phyloP scores from a whole-genome alignment of 2,329 filamentous ascomycete species.

The Colletotrichum sp. region DNA sequence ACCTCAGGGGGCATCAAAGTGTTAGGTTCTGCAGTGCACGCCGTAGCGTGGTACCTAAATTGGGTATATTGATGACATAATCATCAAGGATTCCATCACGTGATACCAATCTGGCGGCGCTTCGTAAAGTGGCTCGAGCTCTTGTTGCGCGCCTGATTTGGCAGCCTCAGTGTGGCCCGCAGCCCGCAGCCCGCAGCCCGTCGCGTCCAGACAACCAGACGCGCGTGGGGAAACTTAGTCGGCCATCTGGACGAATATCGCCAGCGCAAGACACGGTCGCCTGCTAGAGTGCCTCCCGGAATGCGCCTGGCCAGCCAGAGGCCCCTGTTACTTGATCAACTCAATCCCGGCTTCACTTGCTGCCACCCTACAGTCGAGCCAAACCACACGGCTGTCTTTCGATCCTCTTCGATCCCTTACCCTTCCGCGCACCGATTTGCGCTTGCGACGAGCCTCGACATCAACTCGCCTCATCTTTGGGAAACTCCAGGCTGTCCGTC shows the following conservation, averaged over 20 bases:
- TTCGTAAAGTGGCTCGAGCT: background rate
- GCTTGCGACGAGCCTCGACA: background rate
- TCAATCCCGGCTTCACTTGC: background rate
- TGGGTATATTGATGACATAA: background rate
- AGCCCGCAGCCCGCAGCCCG: background rate
- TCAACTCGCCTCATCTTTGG: background rate
- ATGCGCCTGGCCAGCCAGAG: conserved; percentile 9
- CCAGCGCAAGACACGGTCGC: background rate
- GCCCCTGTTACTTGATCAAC: background rate
- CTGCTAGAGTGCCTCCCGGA: conserved; percentile 4
- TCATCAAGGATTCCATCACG: background rate
- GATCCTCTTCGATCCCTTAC: background rate
- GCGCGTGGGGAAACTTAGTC: conserved; percentile 8
- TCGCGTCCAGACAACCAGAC: conserved; percentile 16
- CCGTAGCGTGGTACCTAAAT: too few species aligned
- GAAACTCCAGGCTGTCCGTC: background rate
- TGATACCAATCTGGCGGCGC: background rate
- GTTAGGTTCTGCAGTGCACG: too few species aligned
- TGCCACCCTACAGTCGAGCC: background rate
- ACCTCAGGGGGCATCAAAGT: too few species aligned
- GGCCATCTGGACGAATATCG: background rate
- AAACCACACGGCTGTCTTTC: background rate
- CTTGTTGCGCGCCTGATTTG: background rate
- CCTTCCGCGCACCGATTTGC: background rate
- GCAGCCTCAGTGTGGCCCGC: background rate